Base-by-base conservation (phyloP, 2,329 filamentous ascomycete genomes). In the Juglanconis oblonga region DNA sequence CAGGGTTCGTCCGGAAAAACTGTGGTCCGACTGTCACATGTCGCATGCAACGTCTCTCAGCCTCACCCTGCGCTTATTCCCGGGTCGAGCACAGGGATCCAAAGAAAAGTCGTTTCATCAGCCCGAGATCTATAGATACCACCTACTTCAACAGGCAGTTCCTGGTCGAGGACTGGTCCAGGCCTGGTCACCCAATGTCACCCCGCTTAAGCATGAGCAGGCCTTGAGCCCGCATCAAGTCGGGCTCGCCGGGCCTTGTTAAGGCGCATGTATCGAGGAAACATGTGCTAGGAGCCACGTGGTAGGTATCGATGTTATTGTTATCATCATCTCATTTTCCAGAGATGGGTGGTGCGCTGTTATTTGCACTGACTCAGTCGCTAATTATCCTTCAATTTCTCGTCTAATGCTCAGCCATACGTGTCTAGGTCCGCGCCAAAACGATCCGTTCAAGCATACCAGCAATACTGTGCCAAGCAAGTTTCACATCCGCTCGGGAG, bases 381-480 rank as follows among this genome's bases (percentile, higher is more conserved):
- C 24, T 24, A 24, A 24, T 24, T 24, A 24, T 24, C 2, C 24
- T 24, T 24, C 24, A 24, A 24, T 24, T 24, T 24, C 24, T 24
- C 24, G 24, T 24, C 24, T 24, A 24, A 24, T 24, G 24, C 24
- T 24, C 24, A 24, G 24, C 24, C 24, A 24, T 24, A 24, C 24
- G 24, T 24, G 24, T 24, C 24, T 24, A 24, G 24, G 24, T 24
- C 24, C 24, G 24, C 24, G 24, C n/a, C 4, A 33, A 3, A 14
- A 24, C 2, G 24, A 24, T 24, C 24, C 24, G 24, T 24, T 29
- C 33, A 60, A 8, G 47, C 52, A 52, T 53, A 57, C 61, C 61
- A 75, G 62, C 73, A 75, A 57, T 77, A 76, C 60, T 71, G 71
- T 3, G 67, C 59, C 59, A 77, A 75, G 62, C 75, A 77, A 17